Evolutionary conservation across 176 grass and related monocot genomes (phyloP), one percentile per base, ranked within the genome.

Genomic region (Oryza glaberrima): DNA sequence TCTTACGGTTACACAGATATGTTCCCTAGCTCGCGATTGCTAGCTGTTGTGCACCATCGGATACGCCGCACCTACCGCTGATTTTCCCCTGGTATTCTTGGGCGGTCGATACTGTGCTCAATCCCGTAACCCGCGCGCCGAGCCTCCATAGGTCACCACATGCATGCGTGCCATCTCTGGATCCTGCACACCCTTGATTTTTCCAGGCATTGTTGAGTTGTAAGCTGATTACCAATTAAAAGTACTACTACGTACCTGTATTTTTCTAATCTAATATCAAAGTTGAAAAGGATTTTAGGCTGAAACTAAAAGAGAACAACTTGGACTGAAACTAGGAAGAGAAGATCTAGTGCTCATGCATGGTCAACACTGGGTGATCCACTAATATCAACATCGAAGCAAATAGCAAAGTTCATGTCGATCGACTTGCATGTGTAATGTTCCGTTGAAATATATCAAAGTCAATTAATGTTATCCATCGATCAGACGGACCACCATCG

Each of bases 391-490:
- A 22, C 77, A 68, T 80, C 25, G 47, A 49, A 77, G 20, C 74
- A n/a, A 61, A 77, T 28, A 40, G 17, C 32, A 49, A 80, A 47
- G 15, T 26, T 67, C 8, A 30, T 66, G 49, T 79, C 49, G 40
- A 41, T 41, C 40, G 58, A 83, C 43, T 28, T 65, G 81, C 44
- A 75, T 25, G 35, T 82, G 79, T 20, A 45, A 13, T 61, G 11
- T 20, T 43, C 40, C 19, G 36, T 19, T 1, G 10, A 17, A 41
- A 84, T 73, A 73, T 73, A 72, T 49, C 54, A 3, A 58, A 2
- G 47, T 65, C 76, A 35, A 65, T 66, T 52, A 65, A 73, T 38
- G 76, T 32, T 2, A 65, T 78, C 81, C 16, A 46, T 34, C 11
- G 34, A 61, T 61, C 5, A 2, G 16, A 77, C 34, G 64, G 25